Conservation (phyloP, 352 stramenopile genomes). For the Phytophthora colocasiae region DNA sequence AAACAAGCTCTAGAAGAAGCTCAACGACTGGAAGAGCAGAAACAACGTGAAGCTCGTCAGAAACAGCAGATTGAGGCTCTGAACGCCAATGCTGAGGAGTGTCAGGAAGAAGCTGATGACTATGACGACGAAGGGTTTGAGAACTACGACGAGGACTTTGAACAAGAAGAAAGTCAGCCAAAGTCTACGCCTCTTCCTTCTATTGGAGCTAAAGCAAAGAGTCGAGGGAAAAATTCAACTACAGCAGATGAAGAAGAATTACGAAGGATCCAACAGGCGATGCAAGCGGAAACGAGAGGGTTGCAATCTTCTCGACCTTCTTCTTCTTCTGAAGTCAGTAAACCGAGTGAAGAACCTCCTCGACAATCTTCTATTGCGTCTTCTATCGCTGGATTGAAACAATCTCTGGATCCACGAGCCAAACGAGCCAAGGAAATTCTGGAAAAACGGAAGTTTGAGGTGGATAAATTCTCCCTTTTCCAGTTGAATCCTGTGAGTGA, state of each 20-base stretch:
- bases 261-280: conserved; percentile 68
- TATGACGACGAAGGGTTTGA: conserved; percentile 79
- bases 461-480: conserved; percentile 76
- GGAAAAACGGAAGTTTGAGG: conserved; percentile 66
- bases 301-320: conserved; percentile 40
- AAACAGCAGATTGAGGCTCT: conserved; percentile 60
- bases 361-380: conserved; percentile 48
- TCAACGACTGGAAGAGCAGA: conserved; percentile 51
- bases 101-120: conserved; percentile 67
- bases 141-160: conserved; percentile 71
- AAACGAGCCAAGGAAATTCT: conserved; percentile 70
- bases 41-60: conserved; percentile 51
- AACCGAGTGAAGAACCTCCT: conserved; percentile 17
- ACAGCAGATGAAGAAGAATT: conserved; percentile 39
- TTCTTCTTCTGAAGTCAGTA: conserved; percentile 25
- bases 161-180: conserved; percentile 43
- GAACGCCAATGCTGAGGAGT: conserved; percentile 79
- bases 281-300: conserved; percentile 69
- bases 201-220: conserved; percentile 30
- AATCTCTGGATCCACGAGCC: conserved; percentile 67
- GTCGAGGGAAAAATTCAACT: conserved; percentile 16
- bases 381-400: conserved; percentile 79
- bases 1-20: conserved; percentile 58
- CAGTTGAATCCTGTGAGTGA: conserved; percentile 65
- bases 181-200: conserved; percentile 32